Evolutionary conservation across 2,329 filamentous ascomycete species (phyloP).

Genomic region (Cryphonectria nitschkei): DNA sequence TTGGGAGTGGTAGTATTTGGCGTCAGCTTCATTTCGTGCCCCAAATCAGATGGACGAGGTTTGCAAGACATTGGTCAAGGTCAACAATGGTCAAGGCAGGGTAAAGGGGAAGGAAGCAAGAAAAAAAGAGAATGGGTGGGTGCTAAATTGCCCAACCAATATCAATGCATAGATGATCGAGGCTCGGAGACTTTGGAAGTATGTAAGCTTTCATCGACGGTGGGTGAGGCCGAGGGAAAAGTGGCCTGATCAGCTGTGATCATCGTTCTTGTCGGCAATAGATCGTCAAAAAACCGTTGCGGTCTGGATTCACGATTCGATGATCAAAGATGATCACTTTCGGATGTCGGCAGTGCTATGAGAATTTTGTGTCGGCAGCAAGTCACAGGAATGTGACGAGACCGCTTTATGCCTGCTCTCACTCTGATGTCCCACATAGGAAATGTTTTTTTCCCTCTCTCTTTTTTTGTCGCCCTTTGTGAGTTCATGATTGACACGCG

Average conservation of each 20-base stretch:
- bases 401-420: background rate
- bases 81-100: background rate
- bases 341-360: background rate
- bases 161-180: background rate
- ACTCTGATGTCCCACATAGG: background rate
- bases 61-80: background rate
- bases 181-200: background rate
- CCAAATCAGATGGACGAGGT: background rate
- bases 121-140: background rate
- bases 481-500: background rate
- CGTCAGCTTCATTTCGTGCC: slow-evolving; percentile 2
- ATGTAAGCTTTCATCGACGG: background rate
- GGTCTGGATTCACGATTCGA: background rate
- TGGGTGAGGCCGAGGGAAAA: background rate
- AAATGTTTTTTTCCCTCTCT: background rate
- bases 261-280: background rate
- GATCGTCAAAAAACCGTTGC: background rate
- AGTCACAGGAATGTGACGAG: background rate
- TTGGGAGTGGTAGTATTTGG: slow-evolving; percentile 5
- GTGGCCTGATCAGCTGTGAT: background rate
- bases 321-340: background rate
- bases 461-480: background rate
- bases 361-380: background rate
- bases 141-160: background rate
- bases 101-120: no score